phyloP scores from a whole-genome alignment of 2,329 filamentous ascomycete species.

The Pseudogymnoascus sp. region DNA sequence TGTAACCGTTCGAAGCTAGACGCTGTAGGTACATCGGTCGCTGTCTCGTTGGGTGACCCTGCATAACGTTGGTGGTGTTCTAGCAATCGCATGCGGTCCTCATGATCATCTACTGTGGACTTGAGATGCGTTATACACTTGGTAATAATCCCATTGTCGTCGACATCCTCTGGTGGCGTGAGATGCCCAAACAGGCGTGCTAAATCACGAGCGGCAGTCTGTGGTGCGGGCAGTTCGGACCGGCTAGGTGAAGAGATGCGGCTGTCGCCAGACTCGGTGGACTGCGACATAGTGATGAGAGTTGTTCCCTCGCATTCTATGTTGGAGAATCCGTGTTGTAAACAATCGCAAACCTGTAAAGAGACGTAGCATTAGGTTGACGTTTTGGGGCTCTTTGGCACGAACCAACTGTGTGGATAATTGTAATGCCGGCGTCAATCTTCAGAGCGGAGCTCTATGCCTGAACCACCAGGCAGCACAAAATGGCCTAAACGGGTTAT shows the following conservation, averaged over 20 bases:
- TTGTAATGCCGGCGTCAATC: not conserved
- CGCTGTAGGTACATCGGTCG: not conserved
- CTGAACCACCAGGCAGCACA: no score
- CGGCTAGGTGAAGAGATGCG: not conserved
- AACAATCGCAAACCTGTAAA: not conserved
- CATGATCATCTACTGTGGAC: not conserved
- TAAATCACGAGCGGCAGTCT: not conserved
- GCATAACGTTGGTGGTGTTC: not conserved
- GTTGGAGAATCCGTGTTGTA: not conserved
- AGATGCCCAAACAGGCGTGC: not conserved
- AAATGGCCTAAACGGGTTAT: no score
- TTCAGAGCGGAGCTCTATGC: no score
- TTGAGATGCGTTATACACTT: not conserved
- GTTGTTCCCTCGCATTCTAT: not conserved
- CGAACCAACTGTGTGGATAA: not conserved
- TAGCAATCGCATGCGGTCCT: not conserved
- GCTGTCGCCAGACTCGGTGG: not conserved
- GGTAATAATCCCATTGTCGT: not conserved
- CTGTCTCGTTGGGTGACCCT: not conserved
- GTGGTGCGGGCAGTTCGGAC: not conserved
- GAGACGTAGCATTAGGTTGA: not conserved
- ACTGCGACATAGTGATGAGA: not conserved
- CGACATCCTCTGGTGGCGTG: not conserved
- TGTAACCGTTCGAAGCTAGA: not conserved
- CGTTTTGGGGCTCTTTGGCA: not conserved